Evolutionary conservation across 768 basidiomycete genomes (phyloP).

Genomic region (Leccinum boreale): DNA sequence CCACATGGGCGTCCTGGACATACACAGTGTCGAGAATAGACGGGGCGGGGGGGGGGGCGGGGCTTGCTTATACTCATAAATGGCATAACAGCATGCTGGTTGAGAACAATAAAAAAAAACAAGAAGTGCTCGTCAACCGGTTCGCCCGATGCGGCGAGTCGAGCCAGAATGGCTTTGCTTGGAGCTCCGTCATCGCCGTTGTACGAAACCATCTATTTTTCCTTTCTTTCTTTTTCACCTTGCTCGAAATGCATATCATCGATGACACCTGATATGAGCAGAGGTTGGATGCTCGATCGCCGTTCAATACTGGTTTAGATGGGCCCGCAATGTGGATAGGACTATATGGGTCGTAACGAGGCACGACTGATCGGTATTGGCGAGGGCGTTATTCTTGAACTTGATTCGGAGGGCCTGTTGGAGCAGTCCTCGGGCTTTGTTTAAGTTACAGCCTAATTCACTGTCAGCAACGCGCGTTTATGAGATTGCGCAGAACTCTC

Average conservation of each 20-base stretch:
- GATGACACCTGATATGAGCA: background rate
- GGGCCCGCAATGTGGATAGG: background rate
- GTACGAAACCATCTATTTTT: background rate
- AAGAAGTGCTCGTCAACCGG: background rate
- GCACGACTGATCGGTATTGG: background rate
- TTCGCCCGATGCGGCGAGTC: background rate
- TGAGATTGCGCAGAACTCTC: background rate
- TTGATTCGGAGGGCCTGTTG: background rate
- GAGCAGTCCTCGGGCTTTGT: too few relatives aligned
- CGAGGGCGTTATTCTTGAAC: background rate
- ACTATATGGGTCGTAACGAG: background rate
- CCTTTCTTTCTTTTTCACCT: background rate
- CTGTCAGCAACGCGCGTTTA: background rate
- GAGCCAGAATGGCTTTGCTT: background rate
- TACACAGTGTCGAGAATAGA: background rate
- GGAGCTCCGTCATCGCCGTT: background rate
- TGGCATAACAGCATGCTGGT: background rate
- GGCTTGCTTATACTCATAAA: slow-evolving; percentile 1
- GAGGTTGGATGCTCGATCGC: background rate
- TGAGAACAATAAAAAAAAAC: background rate
- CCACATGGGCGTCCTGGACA: background rate
- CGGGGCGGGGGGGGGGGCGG: background rate
- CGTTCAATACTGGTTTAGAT: background rate
- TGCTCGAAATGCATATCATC: background rate
- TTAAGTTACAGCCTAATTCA: background rate